Evolutionary conservation across 2,329 filamentous ascomycete species (phyloP).

Genomic region (Aspergillus persii): DNA sequence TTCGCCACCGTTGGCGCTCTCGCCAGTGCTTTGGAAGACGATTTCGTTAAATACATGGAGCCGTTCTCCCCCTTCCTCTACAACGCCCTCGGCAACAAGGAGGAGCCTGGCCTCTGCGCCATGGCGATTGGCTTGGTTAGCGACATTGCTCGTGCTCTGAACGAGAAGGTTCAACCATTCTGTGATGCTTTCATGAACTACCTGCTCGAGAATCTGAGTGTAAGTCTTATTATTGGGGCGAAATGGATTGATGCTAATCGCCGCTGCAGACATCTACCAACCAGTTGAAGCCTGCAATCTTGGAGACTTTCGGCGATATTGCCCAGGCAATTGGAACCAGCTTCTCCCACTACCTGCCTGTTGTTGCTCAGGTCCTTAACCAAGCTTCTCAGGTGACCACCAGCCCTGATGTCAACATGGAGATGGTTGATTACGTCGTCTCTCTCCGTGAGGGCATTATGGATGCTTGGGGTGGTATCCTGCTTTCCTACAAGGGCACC

Average conservation of each 20-base stretch:
- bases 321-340: conserved; percentile 87
- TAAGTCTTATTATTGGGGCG: conserved; percentile 37
- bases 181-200: conserved; percentile 99
- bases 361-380: conserved; percentile 91
- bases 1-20: conserved; percentile 92
- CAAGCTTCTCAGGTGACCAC: conserved; percentile 84
- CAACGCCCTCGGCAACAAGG: conserved; percentile 91
- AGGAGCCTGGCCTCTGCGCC: conserved; percentile 88
- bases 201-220: conserved; percentile 83
- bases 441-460: conserved; percentile 96
- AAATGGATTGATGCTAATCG: conserved; percentile 31
- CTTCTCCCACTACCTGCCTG: conserved; percentile 88
- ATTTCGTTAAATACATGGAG: conserved; percentile 97
- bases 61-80: conserved; percentile 89
- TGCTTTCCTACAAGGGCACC: conserved; percentile 83
- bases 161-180: conserved; percentile 86
- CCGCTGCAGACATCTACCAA: conserved; percentile 70
- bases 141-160: conserved; percentile 89
- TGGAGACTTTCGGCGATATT: conserved; percentile 97
- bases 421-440: conserved; percentile 96
- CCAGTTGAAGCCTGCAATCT: conserved; percentile 95
- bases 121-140: conserved; percentile 98
- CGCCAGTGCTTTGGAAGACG: conserved; percentile 84
- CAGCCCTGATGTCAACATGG: conserved; percentile 76
- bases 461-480: conserved; percentile 97